Base-by-base conservation (phyloP, 2,329 filamentous ascomycete species). In the Sclerotinia spermophila region DNA sequence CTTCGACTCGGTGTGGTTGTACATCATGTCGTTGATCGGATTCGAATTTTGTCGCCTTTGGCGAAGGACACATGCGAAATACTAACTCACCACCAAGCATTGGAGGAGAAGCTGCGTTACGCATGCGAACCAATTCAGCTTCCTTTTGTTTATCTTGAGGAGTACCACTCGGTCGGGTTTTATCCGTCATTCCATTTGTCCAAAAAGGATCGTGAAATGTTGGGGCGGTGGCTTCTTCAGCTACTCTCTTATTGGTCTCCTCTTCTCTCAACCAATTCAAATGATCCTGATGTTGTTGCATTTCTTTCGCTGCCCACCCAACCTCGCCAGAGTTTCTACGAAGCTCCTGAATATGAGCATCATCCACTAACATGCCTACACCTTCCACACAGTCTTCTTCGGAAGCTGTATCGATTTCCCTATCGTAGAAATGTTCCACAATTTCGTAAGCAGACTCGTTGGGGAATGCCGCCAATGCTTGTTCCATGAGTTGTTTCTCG, bases 51-150 rank as follows among this genome's bases (percentile, higher is more conserved):
- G 94, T 96, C 69, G 90, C 87, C 79, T 95, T 90, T 8, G 95
- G 95, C 38, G 94, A 97, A 15, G 86, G 85, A 79, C 93, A 97
- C 79, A 87, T 87, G 45, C 93, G 92, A 79, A 97, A 97, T 38
- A 85, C 84, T 69, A 98, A 86, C 75, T 97, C 92, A 71, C 84
- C 83, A 70, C 95, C 95, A 17, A 97, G 87, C 94, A 98, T 96
- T 15, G 95, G 95, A 55, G 95, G 95, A 56, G 85, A 86, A 38
- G 86, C 85, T 58, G 84, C 83, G 72, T 89, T 89, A 33, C 84
- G 84, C 82, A 88, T 86, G 38, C 84, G 83, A 72, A 84, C 82
- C 53, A 87, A 75, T 62, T 76, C 78, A 45, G 75, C 76, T 72
- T 79, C 78, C 40, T 77, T 78, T 35, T 75, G 68, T 51, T 70